phyloP scores from a whole-genome alignment of 2,329 filamentous ascomycete genomes.

The Colletotrichum cuscutae region DNA sequence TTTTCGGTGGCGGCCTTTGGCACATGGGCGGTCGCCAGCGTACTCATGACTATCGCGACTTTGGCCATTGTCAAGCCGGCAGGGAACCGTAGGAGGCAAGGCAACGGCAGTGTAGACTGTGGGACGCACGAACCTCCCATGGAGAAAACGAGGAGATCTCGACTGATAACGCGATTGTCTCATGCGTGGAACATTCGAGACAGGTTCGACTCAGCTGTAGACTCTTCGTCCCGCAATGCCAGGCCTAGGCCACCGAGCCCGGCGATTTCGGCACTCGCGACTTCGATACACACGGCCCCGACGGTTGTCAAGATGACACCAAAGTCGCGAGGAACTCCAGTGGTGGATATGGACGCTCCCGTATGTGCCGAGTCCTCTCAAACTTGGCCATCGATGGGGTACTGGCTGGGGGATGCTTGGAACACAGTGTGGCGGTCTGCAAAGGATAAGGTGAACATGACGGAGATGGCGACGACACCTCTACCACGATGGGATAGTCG shows the following conservation, averaged over 20 bases:
- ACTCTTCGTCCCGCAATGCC: background rate
- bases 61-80: slow-evolving; percentile 13
- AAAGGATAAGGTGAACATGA: background rate
- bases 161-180: background rate
- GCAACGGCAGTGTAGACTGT: background rate
- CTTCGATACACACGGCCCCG: slow-evolving; percentile 21
- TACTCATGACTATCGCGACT: slow-evolving; percentile 24
- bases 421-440: background rate
- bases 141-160: background rate
- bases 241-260: background rate
- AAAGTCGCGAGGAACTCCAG: slow-evolving; percentile 4
- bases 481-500: slow-evolving; percentile 4
- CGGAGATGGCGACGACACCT: background rate
- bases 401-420: slow-evolving; percentile 10
- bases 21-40: slow-evolving; percentile 26
- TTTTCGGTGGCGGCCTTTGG: slow-evolving; percentile 30
- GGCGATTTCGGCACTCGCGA: background rate
- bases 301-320: slow-evolving; percentile 14
- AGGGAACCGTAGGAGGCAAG: background rate
- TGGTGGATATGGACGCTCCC: background rate
- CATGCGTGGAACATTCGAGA: slow-evolving; percentile 1
- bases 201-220: background rate
- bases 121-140: background rate
- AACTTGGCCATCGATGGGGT: slow-evolving; percentile 11
- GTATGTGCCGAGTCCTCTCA: background rate